Base-by-base conservation (phyloP, 2,329 filamentous ascomycete genomes). In the Paracorniculantispora psalliotae region DNA sequence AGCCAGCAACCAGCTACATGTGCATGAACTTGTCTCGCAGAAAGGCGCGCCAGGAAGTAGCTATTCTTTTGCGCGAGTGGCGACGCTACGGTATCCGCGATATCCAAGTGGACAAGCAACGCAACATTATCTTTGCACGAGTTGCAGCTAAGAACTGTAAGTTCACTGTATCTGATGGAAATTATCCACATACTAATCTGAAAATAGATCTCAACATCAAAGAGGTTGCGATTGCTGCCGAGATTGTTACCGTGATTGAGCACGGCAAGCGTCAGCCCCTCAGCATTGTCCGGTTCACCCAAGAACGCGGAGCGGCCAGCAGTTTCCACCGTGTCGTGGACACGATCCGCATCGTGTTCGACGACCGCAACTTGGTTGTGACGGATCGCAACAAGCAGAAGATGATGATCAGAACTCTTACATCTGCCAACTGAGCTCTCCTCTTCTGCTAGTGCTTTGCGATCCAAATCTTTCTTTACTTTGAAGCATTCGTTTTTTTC, bases 231-330 rank as follows among this genome's bases (percentile, higher is more conserved):
- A 92, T 97, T 72, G 89, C 91, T 17, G 86, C 87, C 39, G 91
- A 97, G 71, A 82, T 97, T 62, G 96, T 96, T 76, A 91, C 89
- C 1, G 88, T 96, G 39, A 88, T 96, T 62, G 90, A 96, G 75
- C 89, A 94, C 68, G 90, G 90, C 50, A 87, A 84, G 67, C 87
- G 85, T 63, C 86, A 85, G 48, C 87, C 87, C 49, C 81, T 97
- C 57, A 90, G 88, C 71, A 86, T 97, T 63, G 85, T 90, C 30
- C 88, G 91, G 37, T 91, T 97, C 71, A 93, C 90, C 1, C 92
- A 97, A 69, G 91, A 94, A 69, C 87, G 87, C 60, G 94, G 93
- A n/a, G 92, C 93, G 1, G 92, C 91, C 39, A 94, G 89, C 67
- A 94, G 89, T 65, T 96, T 97, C 75, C 83, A 91, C 70, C 87